Base-by-base conservation (phyloP, 2,329 filamentous ascomycete species). In the Simplicillium sp. region DNA sequence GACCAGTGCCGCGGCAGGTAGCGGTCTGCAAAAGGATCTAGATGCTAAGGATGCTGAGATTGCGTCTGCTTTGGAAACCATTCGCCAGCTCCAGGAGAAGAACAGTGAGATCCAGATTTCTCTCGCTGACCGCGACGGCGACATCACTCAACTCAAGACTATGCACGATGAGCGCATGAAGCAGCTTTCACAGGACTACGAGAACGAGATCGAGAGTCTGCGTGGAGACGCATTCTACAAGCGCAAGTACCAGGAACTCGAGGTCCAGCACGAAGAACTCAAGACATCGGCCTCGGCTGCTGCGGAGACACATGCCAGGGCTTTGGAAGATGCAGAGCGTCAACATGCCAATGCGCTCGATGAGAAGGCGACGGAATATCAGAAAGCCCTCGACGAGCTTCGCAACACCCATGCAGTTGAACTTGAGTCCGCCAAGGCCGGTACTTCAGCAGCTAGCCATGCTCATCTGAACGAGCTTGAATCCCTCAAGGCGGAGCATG, bases 151-250 rank as follows among this genome's bases (percentile, higher is more conserved):
- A 52, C 57, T 79, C 44, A 70, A 77, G 56, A 61, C 65, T 34
- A 71, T 70, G 54, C 74, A 82, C 51, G 67, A 75, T 45, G 67
- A 72, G 48, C 73, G 77, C 52, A 65, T 82, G 48, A 66, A 73
- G 55, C 70, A 68, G 45, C 57, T 82, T 41, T 76, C 75, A 2
- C 64, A 73, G 46, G 77, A 81, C 48, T 80, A 79, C 48, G 73
- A 81, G 54, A 67, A 70, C n/a, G 77, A 82, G 55, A 80, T 82
- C 40, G 77, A 81, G 51, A 72, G 71, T 43, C 68, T 81, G 13
- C 70, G 72, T 42, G 77, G 75, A 16, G 76, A 82, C 46, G 76
- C 77, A 12, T 74, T 74, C 54, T 78, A 79, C 59, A 80, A 78
- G 61, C 71, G 73, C 48, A 76, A 80, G 57, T 81, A 75, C 45